Evolutionary conservation across 2,329 filamentous ascomycete species (phyloP).

Genomic region (Cryphonectria japonica): DNA sequence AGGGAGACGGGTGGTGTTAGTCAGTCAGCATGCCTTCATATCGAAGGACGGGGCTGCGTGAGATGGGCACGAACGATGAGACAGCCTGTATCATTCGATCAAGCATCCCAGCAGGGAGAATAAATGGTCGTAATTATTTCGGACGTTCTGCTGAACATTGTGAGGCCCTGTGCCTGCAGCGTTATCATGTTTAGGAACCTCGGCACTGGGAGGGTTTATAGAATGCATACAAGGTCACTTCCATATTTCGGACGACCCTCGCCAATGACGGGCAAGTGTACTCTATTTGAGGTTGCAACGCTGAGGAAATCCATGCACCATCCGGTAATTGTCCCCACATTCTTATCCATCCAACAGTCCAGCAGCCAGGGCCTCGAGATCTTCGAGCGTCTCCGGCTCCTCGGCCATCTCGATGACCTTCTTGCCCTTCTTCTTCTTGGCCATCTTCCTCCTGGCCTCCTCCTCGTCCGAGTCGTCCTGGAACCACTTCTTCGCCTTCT

Average conservation of each 20-base stretch:
- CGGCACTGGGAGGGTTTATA: background rate
- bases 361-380: constrained; percentile 76
- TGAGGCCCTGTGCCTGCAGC: background rate
- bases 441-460: constrained; percentile 46
- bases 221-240: background rate
- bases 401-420: constrained; percentile 65
- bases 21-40: too few relatives aligned
- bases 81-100: too few relatives aligned
- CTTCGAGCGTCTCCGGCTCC: constrained; percentile 78
- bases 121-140: background rate
- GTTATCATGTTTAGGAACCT: background rate
- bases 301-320: background rate
- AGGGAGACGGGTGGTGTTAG: background rate
- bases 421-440: constrained; percentile 51
- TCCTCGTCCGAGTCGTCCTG: constrained; percentile 65
- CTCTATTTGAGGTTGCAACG: background rate
- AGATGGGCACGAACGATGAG: too few relatives aligned
- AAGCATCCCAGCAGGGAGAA: too few relatives aligned
- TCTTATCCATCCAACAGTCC: constrained; percentile 63
- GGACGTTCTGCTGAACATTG: too few relatives aligned
- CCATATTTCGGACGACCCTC: background rate
- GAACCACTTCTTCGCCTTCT: constrained; percentile 73
- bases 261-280: background rate
- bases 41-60: background rate
- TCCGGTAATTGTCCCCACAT: too few relatives aligned